Base-by-base conservation (phyloP, 2,329 filamentous ascomycete genomes). In the Monosporascus sp. region DNA sequence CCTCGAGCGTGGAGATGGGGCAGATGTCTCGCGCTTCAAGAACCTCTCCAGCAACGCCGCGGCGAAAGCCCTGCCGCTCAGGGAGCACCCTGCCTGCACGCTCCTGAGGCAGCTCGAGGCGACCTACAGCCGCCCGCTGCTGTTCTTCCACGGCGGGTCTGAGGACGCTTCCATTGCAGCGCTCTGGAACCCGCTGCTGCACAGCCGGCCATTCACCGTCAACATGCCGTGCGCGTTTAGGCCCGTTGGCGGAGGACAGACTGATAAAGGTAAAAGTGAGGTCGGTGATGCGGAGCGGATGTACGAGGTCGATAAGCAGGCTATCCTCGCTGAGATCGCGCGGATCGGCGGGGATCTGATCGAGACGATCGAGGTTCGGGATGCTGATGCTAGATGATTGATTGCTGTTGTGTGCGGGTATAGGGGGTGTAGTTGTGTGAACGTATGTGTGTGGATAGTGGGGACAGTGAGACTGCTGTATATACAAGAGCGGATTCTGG, bases 61-160 rank as follows among this genome's bases (percentile, higher is more conserved):
- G 68, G 58, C 69, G 64, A 51, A 71, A 65, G 57, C 57, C 2
- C 69, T 71, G 9, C 77, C 79, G 36, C 63, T 86, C 5, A 80
- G 83, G 2, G 80, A 81, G 22, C 77, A 86, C n/a, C 82, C 88
- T 0, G 74, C 85, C 1, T 71, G 75, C 8, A 74, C 84, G 8
- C 85, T 93, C 54, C 70, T 91, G 17, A 71, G 76, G 17, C 89
- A 94, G 63, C 74, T 97, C 14, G 76, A 83, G 58, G 73, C 73
- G 3, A 68, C 84, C 2, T 97, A 91, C 66, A 80, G 80, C 3
- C 80, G 85, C 37, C 81, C 83, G 3, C 74, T 96, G 36, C 74
- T 97, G 2, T 90, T 97, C 70, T 97, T 97, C 76, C 81, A 85
- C 58, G 86, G 91, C 34, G 77, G 73, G 5, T 68, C 76, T 1